Conservation (phyloP, 2,329 filamentous ascomycete genomes). For the Helotiales sp. region DNA sequence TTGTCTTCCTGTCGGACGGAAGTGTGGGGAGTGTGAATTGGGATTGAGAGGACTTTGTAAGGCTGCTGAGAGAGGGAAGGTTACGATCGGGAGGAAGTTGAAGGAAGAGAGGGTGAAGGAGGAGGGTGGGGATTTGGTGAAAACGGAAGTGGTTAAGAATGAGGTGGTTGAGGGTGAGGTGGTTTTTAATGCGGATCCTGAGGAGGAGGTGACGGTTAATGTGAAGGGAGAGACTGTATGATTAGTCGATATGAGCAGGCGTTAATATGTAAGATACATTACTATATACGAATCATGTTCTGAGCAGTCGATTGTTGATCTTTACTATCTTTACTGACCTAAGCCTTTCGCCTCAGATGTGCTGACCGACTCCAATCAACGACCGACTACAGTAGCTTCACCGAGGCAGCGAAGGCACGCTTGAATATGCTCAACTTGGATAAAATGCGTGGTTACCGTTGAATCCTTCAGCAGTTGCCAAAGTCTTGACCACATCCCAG, state of each 20-base stretch:
- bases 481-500: no score
- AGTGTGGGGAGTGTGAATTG: slow-evolving; percentile 85
- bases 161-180: slow-evolving; percentile 45
- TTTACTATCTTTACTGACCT: no score
- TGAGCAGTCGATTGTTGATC: no score
- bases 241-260: neutral
- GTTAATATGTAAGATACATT: neutral
- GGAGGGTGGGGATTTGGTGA: slow-evolving; percentile 42
- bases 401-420: no score
- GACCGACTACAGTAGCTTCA: no score
- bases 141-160: slow-evolving; percentile 44
- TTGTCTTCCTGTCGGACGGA: slow-evolving; percentile 67
- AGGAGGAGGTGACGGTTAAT: slow-evolving; percentile 9
- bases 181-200: slow-evolving; percentile 27
- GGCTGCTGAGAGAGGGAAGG: slow-evolving; percentile 69
- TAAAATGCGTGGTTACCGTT: no score
- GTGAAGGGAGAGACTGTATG: neutral
- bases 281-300: no score
- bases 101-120: slow-evolving; percentile 48
- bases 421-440: no score
- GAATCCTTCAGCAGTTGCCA: no score
- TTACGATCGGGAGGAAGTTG: slow-evolving; percentile 59
- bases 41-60: slow-evolving; percentile 77
- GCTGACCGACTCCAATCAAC: no score
- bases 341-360: no score